phyloP scores from a whole-genome alignment of 1,284 basidiomycete species.

The Sanghuangporus weigelae region DNA sequence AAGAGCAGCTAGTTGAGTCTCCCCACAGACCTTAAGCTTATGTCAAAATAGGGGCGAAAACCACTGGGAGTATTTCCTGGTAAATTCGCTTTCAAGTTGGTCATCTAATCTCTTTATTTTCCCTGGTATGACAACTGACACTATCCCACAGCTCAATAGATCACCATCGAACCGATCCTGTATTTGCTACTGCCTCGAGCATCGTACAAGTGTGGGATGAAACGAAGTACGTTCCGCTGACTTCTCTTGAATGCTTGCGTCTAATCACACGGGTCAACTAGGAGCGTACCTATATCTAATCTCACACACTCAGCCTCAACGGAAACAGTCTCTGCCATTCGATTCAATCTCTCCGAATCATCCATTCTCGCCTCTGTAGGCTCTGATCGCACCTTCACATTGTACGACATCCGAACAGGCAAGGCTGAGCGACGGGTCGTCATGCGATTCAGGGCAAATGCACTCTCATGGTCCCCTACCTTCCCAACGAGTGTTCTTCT shows the following conservation, averaged over 20 bases:
- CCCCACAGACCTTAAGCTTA: background rate
- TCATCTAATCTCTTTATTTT: constrained; percentile 3
- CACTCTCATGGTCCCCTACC: constrained; percentile 92
- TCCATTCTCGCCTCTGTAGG: constrained; percentile 93
- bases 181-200: constrained; percentile 94
- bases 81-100: constrained; percentile 85
- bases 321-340: constrained; percentile 84
- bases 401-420: constrained; percentile 95
- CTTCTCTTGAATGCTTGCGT: background rate
- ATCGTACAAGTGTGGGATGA: constrained; percentile 98
- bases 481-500: constrained; percentile 89
- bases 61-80: constrained; percentile 75
- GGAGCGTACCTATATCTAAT: constrained; percentile 73
- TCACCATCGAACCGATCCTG: constrained; percentile 81
- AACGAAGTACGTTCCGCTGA: constrained; percentile 60
- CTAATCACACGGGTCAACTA: constrained; percentile 23
- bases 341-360: constrained; percentile 92
- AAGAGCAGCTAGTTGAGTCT: background rate
- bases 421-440: constrained; percentile 89
- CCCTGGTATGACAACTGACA: constrained; percentile 14
- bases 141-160: constrained; percentile 72
- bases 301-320: constrained; percentile 79
- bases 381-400: constrained; percentile 89
- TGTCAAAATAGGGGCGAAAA: constrained; percentile 37
- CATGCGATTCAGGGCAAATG: constrained; percentile 87